A percentile compares a stretch with the other conserved stretches of the same genome.
These are phyloP conservation scores for Melastoma candidum DNA, from an alignment of 441 rosid genomes.

Conservation along the genomic window DNA sequence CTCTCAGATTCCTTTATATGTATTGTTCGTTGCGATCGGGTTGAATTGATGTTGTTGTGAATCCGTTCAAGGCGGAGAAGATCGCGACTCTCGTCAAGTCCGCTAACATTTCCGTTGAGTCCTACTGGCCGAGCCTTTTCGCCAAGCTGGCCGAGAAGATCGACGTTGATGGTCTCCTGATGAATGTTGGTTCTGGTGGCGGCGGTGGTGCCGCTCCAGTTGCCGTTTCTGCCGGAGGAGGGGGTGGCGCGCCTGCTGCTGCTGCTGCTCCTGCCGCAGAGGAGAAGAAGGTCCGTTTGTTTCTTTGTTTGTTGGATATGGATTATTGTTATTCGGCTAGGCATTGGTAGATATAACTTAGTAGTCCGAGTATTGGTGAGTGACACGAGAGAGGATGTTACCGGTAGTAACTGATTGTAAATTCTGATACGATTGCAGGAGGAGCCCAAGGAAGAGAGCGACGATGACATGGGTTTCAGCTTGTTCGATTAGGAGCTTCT, in stretches of 20 bases:
- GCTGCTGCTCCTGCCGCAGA: constrained; percentile 23
- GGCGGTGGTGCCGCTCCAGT: constrained; percentile 15
- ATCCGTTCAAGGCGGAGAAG: constrained; percentile 27
- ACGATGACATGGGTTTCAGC: constrained; percentile 37
- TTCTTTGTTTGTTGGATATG: neutral
- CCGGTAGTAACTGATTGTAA: neutral
- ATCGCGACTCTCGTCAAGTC: constrained; percentile 28
- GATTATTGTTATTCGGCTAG: neutral
- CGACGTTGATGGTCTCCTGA: constrained; percentile 25
- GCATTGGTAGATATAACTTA: neutral
- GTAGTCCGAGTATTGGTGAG: neutral
- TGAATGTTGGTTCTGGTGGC: constrained; percentile 27
- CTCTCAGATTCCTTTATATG: neutral
- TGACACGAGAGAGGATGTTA: neutral
- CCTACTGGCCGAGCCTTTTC: constrained; percentile 39
- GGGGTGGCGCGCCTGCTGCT: neutral
- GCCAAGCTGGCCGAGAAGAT: constrained; percentile 31
- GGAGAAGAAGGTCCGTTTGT: constrained; percentile 26
- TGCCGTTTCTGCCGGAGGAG: constrained; percentile 12
- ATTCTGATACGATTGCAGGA: constrained; percentile 17
- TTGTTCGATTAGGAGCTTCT: constrained; percentile 24
- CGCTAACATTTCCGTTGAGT: constrained; percentile 23
- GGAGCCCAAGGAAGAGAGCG: constrained; percentile 41
- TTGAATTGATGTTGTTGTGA: neutral
- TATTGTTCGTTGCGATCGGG: neutral